phyloP scores from a whole-genome alignment of 2,329 filamentous ascomycete genomes.

The Scopulariopsis brevicaulis region DNA sequence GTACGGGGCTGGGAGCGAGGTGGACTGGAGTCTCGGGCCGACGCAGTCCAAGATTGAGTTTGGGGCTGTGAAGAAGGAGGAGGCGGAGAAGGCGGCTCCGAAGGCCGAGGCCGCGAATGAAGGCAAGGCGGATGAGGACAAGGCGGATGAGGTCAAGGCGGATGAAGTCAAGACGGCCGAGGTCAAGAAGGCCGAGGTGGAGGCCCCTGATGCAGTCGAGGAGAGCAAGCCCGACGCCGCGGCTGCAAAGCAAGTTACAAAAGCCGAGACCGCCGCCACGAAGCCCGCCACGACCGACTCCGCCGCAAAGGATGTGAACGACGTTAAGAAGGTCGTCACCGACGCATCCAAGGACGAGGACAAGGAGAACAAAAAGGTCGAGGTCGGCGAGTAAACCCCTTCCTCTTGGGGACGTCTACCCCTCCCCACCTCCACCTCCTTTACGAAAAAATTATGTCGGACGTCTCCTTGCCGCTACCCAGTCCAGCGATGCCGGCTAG shows the following conservation, averaged over 20 bases:
- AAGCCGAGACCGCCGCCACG: slow-evolving; percentile 4
- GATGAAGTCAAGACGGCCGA: slow-evolving; percentile 8
- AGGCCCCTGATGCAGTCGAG: slow-evolving; percentile 8
- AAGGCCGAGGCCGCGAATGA: slow-evolving; percentile 1
- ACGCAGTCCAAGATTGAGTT: slow-evolving; percentile 13
- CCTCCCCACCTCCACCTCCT: no score
- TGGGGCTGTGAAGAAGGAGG: slow-evolving; percentile 1
- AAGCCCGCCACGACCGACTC: slow-evolving; percentile 1
- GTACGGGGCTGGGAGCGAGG: slow-evolving; percentile 69
- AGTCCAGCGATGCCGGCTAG: neutral
- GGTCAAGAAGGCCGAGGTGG: slow-evolving; percentile 10
- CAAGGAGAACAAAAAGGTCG: neutral
- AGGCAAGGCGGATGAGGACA: slow-evolving; percentile 7
- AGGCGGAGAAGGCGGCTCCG: neutral
- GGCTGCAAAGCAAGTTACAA: slow-evolving; percentile 3
- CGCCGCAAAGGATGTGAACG: neutral
- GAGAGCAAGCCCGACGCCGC: neutral
- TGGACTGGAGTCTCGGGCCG: slow-evolving; percentile 66
- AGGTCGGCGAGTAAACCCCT: neutral
- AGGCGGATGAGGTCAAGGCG: slow-evolving; percentile 11
- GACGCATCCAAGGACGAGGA: neutral
- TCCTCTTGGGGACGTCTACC: neutral
- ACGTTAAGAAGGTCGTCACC: neutral
- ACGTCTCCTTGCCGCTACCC: neutral
- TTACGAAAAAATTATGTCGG: no score